Conservation (phyloP, 768 basidiomycete species). For the Suillus decipiens region DNA sequence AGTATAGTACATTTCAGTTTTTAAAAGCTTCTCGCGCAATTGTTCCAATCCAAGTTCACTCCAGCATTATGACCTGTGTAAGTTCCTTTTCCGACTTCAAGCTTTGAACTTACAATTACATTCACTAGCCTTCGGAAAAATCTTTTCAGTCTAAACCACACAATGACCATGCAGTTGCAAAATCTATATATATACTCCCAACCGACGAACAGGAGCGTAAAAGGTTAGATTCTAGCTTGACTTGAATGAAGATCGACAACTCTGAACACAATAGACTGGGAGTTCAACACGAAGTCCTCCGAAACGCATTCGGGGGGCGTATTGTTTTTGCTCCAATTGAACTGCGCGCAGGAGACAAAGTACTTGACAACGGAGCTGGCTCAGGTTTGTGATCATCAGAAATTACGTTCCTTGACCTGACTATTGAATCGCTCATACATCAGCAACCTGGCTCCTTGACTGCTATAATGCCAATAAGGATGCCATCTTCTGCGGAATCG, state of each 20-base stretch:
- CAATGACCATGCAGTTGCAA: background rate
- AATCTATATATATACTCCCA: constrained; percentile 25
- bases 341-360: constrained; percentile 18
- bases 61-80: background rate
- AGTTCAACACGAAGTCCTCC: constrained; percentile 24
- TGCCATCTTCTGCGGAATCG: constrained; percentile 27
- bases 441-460: constrained; percentile 28
- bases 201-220: constrained; percentile 28
- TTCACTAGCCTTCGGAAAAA: background rate
- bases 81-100: background rate
- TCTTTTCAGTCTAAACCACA: background rate
- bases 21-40: background rate
- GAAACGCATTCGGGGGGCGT: constrained; percentile 23
- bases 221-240: constrained; percentile 14
- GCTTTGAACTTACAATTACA: background rate
- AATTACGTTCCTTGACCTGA: background rate
- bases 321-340: constrained; percentile 22
- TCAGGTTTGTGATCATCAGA: constrained; percentile 15
- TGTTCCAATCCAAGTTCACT: too few species aligned
- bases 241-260: background rate
- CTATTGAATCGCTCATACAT: background rate
- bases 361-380: constrained; percentile 27
- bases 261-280: constrained; percentile 11
- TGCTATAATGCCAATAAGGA: constrained; percentile 18
- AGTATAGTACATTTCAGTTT: background rate